These are phyloP conservation scores for Alloteropsis angusta DNA, from an alignment of 202 grass and related monocot genomes.

Conservation along the genomic window DNA sequence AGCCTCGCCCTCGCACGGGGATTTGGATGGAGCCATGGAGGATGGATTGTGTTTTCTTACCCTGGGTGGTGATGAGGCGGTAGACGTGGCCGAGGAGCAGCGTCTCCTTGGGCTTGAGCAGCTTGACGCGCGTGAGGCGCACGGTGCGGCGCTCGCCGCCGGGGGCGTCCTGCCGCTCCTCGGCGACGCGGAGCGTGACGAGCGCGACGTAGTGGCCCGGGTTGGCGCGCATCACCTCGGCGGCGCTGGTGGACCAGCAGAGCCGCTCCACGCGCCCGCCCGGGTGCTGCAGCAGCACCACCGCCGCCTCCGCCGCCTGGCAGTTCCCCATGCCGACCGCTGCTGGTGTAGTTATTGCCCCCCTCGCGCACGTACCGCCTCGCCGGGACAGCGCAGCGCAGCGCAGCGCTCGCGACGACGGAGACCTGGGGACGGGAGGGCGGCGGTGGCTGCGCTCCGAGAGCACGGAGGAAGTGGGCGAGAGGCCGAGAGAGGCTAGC, in stretches of 20 bases:
- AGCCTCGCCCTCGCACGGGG: not conserved
- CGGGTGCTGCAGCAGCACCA: slow-evolving; percentile 69
- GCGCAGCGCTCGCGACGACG: not conserved
- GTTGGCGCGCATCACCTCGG: slow-evolving; percentile 84
- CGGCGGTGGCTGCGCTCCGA: not conserved
- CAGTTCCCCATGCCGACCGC: slow-evolving; percentile 66
- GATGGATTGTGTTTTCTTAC: not conserved
- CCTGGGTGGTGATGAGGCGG: slow-evolving; percentile 79
- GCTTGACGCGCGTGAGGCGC: slow-evolving; percentile 70
- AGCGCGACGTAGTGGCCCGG: slow-evolving; percentile 89
- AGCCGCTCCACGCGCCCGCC: slow-evolving; percentile 70
- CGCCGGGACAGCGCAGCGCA: not conserved
- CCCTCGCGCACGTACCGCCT: not conserved
- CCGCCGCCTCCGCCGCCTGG: slow-evolving; percentile 75
- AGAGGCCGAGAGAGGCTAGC: not conserved
- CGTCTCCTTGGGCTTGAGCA: slow-evolving; percentile 76
- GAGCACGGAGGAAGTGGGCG: not conserved
- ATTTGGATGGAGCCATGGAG: not conserved
- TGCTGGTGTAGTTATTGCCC: no score
- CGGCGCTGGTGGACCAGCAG: slow-evolving; percentile 52
- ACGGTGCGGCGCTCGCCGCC: slow-evolving; percentile 40
- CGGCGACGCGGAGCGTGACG: slow-evolving; percentile 61
- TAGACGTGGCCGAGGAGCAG: slow-evolving; percentile 77
- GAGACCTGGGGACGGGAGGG: not conserved
- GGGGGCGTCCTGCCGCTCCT: slow-evolving; percentile 34